Percentiles rank a stretch among this genome's conserved stretches.
These are phyloP conservation scores for Starmera dryadoides DNA, from an alignment of 805 yeast species.

Conservation along the genomic window DNA sequence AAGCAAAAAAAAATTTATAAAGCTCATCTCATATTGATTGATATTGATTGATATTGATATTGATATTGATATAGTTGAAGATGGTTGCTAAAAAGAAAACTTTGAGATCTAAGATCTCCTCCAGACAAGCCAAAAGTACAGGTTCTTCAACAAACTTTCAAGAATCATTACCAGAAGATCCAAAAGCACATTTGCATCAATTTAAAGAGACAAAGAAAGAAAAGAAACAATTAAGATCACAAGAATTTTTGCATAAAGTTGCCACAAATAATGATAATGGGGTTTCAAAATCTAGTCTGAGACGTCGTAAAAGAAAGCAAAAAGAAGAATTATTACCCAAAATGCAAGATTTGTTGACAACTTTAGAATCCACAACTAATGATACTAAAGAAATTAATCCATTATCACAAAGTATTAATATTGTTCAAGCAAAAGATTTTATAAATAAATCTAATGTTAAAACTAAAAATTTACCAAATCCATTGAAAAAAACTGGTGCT, in stretches of 20 bases:
- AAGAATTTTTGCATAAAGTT: conserved; percentile 31
- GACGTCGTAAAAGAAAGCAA: conserved; percentile 57
- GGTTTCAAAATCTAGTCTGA: conserved; percentile 57
- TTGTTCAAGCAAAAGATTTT: conserved; percentile 10
- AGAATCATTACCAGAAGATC: conserved; percentile 24
- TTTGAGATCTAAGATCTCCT: conserved; percentile 33
- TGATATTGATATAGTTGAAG: too few relatives aligned
- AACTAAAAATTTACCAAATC: conserved; percentile 40
- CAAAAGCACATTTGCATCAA: conserved; percentile 43
- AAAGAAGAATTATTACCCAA: conserved; percentile 61
- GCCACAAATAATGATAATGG: conserved; percentile 26
- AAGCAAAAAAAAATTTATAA: too few relatives aligned
- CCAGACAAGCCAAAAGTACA: conserved; percentile 12
- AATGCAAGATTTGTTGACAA: conserved; percentile 53
- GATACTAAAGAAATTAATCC: conserved; percentile 1
- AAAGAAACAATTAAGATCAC: conserved; percentile 34
- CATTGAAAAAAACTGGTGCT: conserved; percentile 46
- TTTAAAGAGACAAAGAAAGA: conserved; percentile 47
- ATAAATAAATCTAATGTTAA: conserved; percentile 2
- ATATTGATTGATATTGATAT: too few relatives aligned
- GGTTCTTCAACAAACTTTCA: conserved; percentile 1
- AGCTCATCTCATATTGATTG: too few relatives aligned
- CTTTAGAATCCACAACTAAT: conserved; percentile 28
- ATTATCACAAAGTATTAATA: conserved; percentile 12
- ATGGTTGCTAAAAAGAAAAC: conserved; percentile 42